Evolutionary conservation across 345 rosid species (phyloP).

Genomic region (Boechera stricta): DNA sequence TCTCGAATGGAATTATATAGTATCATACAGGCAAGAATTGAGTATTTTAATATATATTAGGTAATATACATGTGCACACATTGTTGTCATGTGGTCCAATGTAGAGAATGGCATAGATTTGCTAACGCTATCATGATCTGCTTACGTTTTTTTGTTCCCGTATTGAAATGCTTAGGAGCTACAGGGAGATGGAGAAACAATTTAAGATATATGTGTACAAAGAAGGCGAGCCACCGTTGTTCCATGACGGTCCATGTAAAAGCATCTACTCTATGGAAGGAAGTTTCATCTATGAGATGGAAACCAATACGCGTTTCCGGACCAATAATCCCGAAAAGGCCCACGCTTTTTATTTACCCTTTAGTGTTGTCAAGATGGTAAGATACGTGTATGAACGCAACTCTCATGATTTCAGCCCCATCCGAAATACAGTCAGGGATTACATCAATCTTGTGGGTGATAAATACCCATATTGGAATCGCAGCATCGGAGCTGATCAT

Average conservation of each 20-base stretch:
- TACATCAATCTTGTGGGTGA: constrained; percentile 62
- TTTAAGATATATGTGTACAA: constrained; percentile 77
- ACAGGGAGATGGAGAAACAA: constrained; percentile 84
- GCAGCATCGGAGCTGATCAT: constrained; percentile 85
- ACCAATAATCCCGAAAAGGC: constrained; percentile 74
- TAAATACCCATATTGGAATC: constrained; percentile 77
- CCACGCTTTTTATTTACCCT: constrained; percentile 74
- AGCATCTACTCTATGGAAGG: constrained; percentile 95
- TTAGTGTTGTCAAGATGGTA: constrained; percentile 84
- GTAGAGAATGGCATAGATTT: background rate
- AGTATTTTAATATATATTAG: too few species aligned
- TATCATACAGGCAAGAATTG: too few species aligned
- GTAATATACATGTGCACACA: background rate
- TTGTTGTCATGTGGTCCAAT: background rate
- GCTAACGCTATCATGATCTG: background rate
- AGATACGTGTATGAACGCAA: constrained; percentile 66
- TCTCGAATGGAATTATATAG: too few species aligned
- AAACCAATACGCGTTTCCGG: constrained; percentile 50
- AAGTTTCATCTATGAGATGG: constrained; percentile 66
- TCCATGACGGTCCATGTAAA: constrained; percentile 92
- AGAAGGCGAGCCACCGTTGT: constrained; percentile 89
- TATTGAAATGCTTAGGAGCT: constrained; percentile 60
- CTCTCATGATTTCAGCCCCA: constrained; percentile 69
- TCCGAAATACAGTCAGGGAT: constrained; percentile 67
- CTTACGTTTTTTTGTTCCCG: background rate